These are phyloP conservation scores for grape (Vitis vinifera) DNA, from an alignment of 164 flowering plant genomes.

Conservation along the genomic window DNA sequence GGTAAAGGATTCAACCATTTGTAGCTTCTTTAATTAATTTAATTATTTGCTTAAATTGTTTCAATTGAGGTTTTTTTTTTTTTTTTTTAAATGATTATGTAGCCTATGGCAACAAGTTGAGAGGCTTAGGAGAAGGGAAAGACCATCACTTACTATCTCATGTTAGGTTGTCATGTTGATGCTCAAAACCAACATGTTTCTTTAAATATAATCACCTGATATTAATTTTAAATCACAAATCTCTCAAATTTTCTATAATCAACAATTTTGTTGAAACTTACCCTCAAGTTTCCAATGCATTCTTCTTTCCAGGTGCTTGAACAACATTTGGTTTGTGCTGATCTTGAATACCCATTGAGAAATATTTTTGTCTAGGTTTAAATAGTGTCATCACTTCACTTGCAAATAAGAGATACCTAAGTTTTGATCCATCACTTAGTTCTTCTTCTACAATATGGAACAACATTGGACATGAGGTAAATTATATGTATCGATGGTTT, in stretches of 20 bases:
- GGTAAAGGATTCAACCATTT: constrained; percentile 36
- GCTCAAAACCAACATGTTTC: constrained; percentile 77
- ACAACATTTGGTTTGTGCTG: constrained; percentile 85
- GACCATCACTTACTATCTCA: constrained; percentile 77
- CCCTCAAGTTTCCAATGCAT: not conserved
- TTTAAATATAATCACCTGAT: not conserved
- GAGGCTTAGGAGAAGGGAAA: constrained; percentile 90
- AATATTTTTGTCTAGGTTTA: constrained; percentile 74
- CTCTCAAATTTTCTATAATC: not conserved
- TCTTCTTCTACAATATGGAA: constrained; percentile 61
- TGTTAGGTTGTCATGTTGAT: constrained; percentile 84
- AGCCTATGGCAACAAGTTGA: constrained; percentile 99
- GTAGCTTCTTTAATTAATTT: not conserved
- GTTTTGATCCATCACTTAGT: constrained; percentile 47
- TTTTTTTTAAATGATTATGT: constrained; percentile 8
- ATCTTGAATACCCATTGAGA: constrained; percentile 77
- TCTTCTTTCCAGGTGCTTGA: constrained; percentile 63
- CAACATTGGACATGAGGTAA: constrained; percentile 87
- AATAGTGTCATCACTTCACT: constrained; percentile 46
- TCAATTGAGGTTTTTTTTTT: not conserved
- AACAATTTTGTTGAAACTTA: not conserved
- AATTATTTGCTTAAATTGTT: not conserved
- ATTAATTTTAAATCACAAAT: not conserved
- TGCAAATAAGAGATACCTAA: constrained; percentile 50
- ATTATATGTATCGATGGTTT: constrained; percentile 6